Base-by-base conservation (phyloP, 169 alveolate genomes). In the Plasmodium fragile region DNA sequence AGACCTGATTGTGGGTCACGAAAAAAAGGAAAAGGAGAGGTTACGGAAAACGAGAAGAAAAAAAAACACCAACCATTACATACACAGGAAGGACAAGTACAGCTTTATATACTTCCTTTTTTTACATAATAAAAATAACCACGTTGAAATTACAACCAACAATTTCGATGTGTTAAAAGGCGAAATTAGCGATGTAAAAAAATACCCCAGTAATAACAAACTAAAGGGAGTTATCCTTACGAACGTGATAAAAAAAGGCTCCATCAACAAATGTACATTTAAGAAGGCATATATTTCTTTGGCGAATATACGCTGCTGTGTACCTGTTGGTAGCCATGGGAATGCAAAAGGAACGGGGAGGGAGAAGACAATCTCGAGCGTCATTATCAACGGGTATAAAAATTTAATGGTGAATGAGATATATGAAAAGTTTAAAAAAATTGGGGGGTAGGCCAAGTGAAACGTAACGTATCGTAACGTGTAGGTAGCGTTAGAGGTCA, bases 1-100 rank as follows among this genome's bases (percentile, higher is more conserved):
- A 36, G 83, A 84, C 28, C 65, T 84, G 55, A 84, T 84, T 72
- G 49, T 84, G 22, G 78, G 28, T 41, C 69, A 22, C 52, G 92
- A 84, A 73, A 84, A 39, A 41, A 72, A 72, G 55, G 92, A 84
- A 84, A 84, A 84, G 65, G 92, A 84, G 65, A 84, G 84, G 65
- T 32, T 84, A 52, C 49, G 53, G 59, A 84, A 22, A 45, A 84
- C 52, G 32, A 83, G 71, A 49, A 84, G 79, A n/a, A 70, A 36
- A 83, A 69, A 83, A 36, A 69, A 34, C 39, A 49, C 25, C 28
- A 39, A 36, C 18, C 13, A 39, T 18, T 72, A 59, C n/a, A 65
- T 65, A 65, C 36, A 65, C 75, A n/a, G 28, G n/a, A 32, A 39
- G n/a, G 65, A n/a, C 49, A 84, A 32, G 32, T 73, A 84, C 36